These are phyloP conservation scores for Populus alba DNA, from an alignment of 345 rosid species.

Conservation along the genomic window DNA sequence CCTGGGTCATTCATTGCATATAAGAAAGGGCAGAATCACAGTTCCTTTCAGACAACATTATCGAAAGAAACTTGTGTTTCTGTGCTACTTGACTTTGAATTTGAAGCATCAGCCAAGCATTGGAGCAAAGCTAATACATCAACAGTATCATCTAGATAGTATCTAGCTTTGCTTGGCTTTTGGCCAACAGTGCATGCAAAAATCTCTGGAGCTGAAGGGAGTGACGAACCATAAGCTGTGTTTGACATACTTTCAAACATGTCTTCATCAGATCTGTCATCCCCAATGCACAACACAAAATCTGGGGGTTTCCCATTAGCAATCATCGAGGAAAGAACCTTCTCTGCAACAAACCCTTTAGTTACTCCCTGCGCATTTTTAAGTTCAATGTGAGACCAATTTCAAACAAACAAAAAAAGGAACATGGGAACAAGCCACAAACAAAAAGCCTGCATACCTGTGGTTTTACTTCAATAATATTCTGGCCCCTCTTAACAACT, in stretches of 20 bases:
- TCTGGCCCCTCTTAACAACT: constrained; percentile 51
- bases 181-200: constrained; percentile 36
- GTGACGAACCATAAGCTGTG: constrained; percentile 3
- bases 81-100: neutral
- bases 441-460: constrained; percentile 36
- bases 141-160: constrained; percentile 25
- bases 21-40: neutral
- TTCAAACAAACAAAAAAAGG: neutral
- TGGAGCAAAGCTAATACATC: constrained; percentile 26
- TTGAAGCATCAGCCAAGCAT: constrained; percentile 19
- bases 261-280: constrained; percentile 33
- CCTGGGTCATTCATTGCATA: neutral
- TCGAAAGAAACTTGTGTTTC: constrained; percentile 9
- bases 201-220: constrained; percentile 14
- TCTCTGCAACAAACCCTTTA: constrained; percentile 25
- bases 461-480: constrained; percentile 67
- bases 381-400: constrained; percentile 5
- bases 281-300: constrained; percentile 33
- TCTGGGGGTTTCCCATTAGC: constrained; percentile 19
- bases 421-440: neutral
- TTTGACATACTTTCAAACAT: constrained; percentile 29
- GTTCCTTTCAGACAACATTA: neutral
- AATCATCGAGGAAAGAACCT: constrained; percentile 28
- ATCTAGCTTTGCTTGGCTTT: constrained; percentile 36
- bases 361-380: constrained; percentile 27